These are phyloP conservation scores for Paramarasmius palmivorus DNA, from an alignment of 1,284 basidiomycete species.

Conservation along the genomic window DNA sequence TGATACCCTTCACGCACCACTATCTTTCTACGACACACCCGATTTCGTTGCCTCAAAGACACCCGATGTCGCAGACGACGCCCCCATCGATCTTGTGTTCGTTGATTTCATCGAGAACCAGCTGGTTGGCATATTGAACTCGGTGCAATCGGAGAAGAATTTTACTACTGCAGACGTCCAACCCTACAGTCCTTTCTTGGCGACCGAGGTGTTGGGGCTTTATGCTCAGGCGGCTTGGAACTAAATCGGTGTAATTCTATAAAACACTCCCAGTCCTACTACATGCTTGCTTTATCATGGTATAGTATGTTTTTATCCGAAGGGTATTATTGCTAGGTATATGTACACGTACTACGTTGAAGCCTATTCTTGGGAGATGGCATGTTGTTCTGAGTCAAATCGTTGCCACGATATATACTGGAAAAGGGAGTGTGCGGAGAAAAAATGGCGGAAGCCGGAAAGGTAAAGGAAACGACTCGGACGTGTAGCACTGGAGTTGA, in stretches of 20 bases:
- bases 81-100: slow-evolving; percentile 69
- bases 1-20: slow-evolving; percentile 58
- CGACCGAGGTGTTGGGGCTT: slow-evolving; percentile 54
- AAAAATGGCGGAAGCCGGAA: too few relatives aligned
- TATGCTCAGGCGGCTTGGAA: slow-evolving; percentile 67
- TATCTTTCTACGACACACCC: not conserved
- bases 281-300: too few relatives aligned
- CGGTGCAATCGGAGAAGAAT: slow-evolving; percentile 46
- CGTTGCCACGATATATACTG: too few relatives aligned
- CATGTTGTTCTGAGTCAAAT: too few relatives aligned
- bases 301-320: too few relatives aligned
- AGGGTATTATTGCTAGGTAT: too few relatives aligned
- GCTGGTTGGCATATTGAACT: slow-evolving; percentile 56
- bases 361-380: too few relatives aligned
- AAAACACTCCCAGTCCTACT: too few relatives aligned
- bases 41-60: slow-evolving; percentile 16
- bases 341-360: too few relatives aligned
- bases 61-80: slow-evolving; percentile 48
- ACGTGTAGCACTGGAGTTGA: too few relatives aligned
- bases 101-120: slow-evolving; percentile 62
- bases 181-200: slow-evolving; percentile 50
- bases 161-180: slow-evolving; percentile 54
- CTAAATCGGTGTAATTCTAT: slow-evolving; percentile 19
- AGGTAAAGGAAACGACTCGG: too few relatives aligned
- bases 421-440: too few relatives aligned